Evolutionary conservation across 371 early-diverging fungal genomes (phyloP).

Genomic region (Mortierella sp.): DNA sequence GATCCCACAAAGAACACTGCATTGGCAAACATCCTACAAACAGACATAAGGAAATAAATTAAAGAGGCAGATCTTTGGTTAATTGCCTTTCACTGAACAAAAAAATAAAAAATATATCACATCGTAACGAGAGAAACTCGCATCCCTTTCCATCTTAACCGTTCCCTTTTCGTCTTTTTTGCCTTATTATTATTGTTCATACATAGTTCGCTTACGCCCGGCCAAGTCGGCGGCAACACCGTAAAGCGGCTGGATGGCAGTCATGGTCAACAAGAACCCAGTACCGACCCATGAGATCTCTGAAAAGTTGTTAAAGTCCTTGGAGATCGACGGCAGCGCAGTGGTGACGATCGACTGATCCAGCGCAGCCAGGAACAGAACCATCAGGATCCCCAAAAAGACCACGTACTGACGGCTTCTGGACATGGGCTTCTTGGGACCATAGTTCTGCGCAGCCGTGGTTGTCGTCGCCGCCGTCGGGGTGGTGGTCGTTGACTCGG

Average conservation of each 20-base stretch:
- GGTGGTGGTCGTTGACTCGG: not conserved
- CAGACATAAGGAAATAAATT: slow-evolving; percentile 71
- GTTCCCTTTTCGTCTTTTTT: too few species aligned
- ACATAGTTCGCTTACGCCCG: slow-evolving; percentile 55
- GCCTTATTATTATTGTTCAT: too few species aligned
- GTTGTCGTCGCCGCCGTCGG: not conserved
- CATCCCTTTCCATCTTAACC: slow-evolving; percentile 51
- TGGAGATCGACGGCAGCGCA: slow-evolving; percentile 76
- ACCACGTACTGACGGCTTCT: slow-evolving; percentile 9
- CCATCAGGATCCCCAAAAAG: slow-evolving; percentile 54
- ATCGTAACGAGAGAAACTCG: too few species aligned
- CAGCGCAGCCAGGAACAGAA: slow-evolving; percentile 69
- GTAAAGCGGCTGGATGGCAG: slow-evolving; percentile 51
- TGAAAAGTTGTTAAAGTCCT: slow-evolving; percentile 69
- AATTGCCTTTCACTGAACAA: not conserved
- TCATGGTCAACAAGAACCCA: slow-evolving; percentile 61
- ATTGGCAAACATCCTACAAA: slow-evolving; percentile 65
- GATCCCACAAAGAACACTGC: slow-evolving; percentile 67
- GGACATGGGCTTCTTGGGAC: slow-evolving; percentile 15
- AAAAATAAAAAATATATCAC: not conserved
- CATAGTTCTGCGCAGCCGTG: slow-evolving; percentile 13
- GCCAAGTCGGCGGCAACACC: slow-evolving; percentile 69
- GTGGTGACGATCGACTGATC: slow-evolving; percentile 82
- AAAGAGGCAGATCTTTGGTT: slow-evolving; percentile 42
- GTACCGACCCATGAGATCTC: slow-evolving; percentile 68